phyloP scores from a whole-genome alignment of 176 grass and related monocot species.

The Chloris gayana region DNA sequence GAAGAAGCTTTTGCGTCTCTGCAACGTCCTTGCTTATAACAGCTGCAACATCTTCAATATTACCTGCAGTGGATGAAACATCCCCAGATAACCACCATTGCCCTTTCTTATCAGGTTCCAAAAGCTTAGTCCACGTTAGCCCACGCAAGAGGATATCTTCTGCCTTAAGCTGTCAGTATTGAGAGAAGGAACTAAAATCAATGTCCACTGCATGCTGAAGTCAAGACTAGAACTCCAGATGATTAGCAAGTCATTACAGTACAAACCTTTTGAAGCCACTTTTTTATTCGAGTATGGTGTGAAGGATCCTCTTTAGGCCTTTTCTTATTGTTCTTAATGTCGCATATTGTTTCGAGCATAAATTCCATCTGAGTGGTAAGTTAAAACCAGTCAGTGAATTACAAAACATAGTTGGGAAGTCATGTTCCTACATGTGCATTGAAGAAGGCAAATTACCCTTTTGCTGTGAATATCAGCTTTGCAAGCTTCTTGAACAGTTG shows the following conservation, averaged over 20 bases:
- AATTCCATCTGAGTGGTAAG: slow-evolving; percentile 80
- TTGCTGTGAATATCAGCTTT: slow-evolving; percentile 65
- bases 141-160: slow-evolving; percentile 74
- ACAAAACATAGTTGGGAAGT: slow-evolving; percentile 33
- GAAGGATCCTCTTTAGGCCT: slow-evolving; percentile 74
- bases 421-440: slow-evolving; percentile 23
- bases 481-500: slow-evolving; percentile 48
- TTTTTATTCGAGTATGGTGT: slow-evolving; percentile 79
- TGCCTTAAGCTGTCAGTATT: slow-evolving; percentile 62
- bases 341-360: slow-evolving; percentile 93
- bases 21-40: slow-evolving; percentile 65
- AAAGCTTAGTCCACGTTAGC: slow-evolving; percentile 75
- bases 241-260: background rate
- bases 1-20: slow-evolving; percentile 89
- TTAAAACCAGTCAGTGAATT: slow-evolving; percentile 34
- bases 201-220: slow-evolving; percentile 24
- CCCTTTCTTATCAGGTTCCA: slow-evolving; percentile 91
- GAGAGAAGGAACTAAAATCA: slow-evolving; percentile 23
- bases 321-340: slow-evolving; percentile 98
- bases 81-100: slow-evolving; percentile 95
- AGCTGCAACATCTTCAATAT: slow-evolving; percentile 60
- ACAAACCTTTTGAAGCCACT: slow-evolving; percentile 95
- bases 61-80: slow-evolving; percentile 42
- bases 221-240: slow-evolving; percentile 26
- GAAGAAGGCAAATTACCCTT: slow-evolving; percentile 65